phyloP scores from a whole-genome alignment of 306 rosid species.

The Fragaria vesca region DNA sequence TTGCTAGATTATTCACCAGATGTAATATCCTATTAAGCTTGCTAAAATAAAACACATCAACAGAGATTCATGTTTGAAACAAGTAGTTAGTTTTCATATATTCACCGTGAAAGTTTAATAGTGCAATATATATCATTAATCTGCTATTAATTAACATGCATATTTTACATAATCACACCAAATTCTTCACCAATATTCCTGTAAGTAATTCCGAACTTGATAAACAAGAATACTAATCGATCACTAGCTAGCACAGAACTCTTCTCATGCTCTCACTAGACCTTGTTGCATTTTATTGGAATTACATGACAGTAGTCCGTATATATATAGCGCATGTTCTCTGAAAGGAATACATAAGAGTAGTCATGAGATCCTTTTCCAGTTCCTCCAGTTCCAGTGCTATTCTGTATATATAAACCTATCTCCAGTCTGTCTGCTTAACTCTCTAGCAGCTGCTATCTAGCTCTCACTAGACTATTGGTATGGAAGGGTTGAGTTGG shows the following conservation, averaged over 20 bases:
- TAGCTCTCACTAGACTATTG: slow-evolving; percentile 42
- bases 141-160: too few relatives aligned
- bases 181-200: background rate
- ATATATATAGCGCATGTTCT: background rate
- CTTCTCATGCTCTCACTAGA: background rate
- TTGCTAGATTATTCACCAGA: too few relatives aligned
- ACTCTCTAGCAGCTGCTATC: background rate
- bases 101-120: too few relatives aligned
- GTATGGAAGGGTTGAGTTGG: slow-evolving; percentile 59
- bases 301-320: background rate
- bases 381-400: background rate
- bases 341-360: background rate
- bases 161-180: background rate
- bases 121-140: too few relatives aligned
- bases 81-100: too few relatives aligned
- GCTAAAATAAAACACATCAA: too few relatives aligned
- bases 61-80: too few relatives aligned
- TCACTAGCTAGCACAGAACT: background rate
- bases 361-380: background rate
- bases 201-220: background rate
- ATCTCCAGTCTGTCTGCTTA: slow-evolving; percentile 10
- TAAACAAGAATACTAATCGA: background rate
- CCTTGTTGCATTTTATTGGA: too few relatives aligned
- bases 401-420: background rate
- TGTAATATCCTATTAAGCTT: too few relatives aligned